Evolutionary conservation across 495 filamentous ascomycete species (phyloP).

Genomic region (Xylaria intraflava): DNA sequence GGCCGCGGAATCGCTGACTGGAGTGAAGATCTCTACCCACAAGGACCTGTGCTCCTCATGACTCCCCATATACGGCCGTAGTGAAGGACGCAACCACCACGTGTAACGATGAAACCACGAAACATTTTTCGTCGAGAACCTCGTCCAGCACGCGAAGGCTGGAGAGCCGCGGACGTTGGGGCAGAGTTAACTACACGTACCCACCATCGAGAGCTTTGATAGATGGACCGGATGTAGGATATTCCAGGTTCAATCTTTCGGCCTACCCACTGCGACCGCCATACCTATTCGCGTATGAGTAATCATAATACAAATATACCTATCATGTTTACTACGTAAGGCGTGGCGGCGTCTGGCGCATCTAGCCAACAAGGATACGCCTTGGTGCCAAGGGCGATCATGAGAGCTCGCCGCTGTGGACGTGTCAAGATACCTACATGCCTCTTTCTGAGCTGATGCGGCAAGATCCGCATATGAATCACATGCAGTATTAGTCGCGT

Average conservation of each 20-base stretch:
- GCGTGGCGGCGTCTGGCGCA: slow-evolving; percentile 6
- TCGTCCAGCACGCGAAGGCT: neutral
- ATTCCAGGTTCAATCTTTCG: too few species aligned
- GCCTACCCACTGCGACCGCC: too few species aligned
- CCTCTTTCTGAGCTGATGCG: neutral
- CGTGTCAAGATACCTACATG: neutral
- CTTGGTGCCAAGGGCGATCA: slow-evolving; percentile 13
- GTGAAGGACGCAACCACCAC: neutral
- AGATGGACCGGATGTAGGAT: too few species aligned
- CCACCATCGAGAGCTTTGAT: too few species aligned
- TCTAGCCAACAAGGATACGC: neutral
- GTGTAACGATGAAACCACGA: slow-evolving; percentile 4
- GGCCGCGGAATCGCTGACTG: neutral
- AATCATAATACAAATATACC: slow-evolving; percentile 8
- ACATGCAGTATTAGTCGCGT: neutral
- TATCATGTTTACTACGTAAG: neutral
- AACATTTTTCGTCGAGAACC: neutral
- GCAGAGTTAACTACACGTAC: too few species aligned
- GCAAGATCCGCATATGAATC: slow-evolving; percentile 4
- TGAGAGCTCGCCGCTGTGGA: neutral
- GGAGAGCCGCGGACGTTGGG: neutral
- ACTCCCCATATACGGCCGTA: slow-evolving; percentile 13
- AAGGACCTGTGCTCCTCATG: neutral
- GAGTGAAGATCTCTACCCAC: neutral
- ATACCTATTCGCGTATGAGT: neutral